Conservation (phyloP, 768 basidiomycete genomes). For the Xanthoconium stramineum region DNA sequence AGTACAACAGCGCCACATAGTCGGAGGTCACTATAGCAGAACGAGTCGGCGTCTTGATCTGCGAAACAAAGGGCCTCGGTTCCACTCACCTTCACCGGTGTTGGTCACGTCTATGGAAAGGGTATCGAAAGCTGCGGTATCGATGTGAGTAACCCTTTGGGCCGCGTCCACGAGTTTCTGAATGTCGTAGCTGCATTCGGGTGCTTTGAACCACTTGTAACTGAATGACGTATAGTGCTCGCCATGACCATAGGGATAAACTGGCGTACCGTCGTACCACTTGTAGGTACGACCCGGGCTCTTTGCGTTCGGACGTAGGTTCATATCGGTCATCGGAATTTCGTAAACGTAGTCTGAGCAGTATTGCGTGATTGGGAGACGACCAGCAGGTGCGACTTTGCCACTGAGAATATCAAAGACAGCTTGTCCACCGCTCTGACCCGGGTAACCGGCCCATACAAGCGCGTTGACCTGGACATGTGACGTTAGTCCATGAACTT, state of each 20-base stretch:
- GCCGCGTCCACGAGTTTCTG: conserved; percentile 34
- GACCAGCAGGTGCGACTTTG: conserved; percentile 51
- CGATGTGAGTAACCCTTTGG: conserved; percentile 26
- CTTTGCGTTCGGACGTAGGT: background rate
- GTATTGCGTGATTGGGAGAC: conserved; percentile 53
- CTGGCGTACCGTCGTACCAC: background rate
- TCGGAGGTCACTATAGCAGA: conserved; percentile 40
- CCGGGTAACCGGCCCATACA: conserved; percentile 45
- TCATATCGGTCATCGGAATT: background rate
- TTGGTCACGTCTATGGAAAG: conserved; percentile 49
- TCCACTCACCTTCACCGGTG: conserved; percentile 33
- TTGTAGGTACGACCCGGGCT: background rate
- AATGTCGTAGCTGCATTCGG: conserved; percentile 39
- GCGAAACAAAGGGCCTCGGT: background rate
- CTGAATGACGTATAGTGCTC: background rate
- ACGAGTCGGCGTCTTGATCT: background rate
- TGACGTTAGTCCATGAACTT: background rate
- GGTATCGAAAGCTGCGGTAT: conserved; percentile 46
- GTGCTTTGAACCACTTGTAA: conserved; percentile 33
- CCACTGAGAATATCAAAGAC: conserved; percentile 51
- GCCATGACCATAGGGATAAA: background rate
- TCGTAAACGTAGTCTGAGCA: conserved; percentile 45
- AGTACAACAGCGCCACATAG: conserved; percentile 53
- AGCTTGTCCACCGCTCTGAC: conserved; percentile 44
- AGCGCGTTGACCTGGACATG: conserved; percentile 36